Base-by-base conservation (phyloP, 306 rosid species). In the Vigna radiata region DNA sequence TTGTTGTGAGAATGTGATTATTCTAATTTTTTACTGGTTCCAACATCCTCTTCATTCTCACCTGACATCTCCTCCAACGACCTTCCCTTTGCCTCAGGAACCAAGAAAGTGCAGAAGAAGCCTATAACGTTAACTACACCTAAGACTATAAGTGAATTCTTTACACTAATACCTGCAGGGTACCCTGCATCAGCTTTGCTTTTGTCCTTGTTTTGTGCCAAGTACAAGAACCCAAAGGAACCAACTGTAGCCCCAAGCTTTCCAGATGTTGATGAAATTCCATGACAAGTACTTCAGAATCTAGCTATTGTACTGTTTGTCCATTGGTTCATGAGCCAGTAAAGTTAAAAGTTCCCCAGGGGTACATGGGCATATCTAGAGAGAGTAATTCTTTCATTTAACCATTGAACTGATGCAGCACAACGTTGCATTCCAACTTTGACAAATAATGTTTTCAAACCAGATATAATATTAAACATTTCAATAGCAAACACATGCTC, bases 51-150 rank as follows among this genome's bases (percentile, higher is more conserved):
- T 0, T 92, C 97, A 58, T 87, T 89, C 88, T 92, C 96, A 33
- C 97, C 93, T 1, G 97, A 92, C 87, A 92, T 87, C 77, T 92
- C 97, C 77, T 92, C 96, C 86, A 92, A 81, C 1, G 94, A 92
- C 81, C 47, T 90, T 2, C 96, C 97, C 4, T 87, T 92, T 1
- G 96, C 85, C 82, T 93, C 97, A 3, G 96, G 96, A 25, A 93
- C 92, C 60, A 89, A 77, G 84, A 90, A 89, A 18, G 94, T 93
- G 63, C 84, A 89, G 60, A 69, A 16, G 48, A 87, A 87, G 1
- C 97, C 92, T 17, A 86, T 81, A 7, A 87, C 44, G 75, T 89
- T 93, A 12, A 89, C 48, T 19, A 66, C 87, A n/a, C 89, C 97
- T 68, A 90, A 58, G 5, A 82, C 47, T 8, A 93, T 2, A 29